phyloP scores from a whole-genome alignment of 2,329 filamentous ascomycete genomes.

The Fusarium sp. region DNA sequence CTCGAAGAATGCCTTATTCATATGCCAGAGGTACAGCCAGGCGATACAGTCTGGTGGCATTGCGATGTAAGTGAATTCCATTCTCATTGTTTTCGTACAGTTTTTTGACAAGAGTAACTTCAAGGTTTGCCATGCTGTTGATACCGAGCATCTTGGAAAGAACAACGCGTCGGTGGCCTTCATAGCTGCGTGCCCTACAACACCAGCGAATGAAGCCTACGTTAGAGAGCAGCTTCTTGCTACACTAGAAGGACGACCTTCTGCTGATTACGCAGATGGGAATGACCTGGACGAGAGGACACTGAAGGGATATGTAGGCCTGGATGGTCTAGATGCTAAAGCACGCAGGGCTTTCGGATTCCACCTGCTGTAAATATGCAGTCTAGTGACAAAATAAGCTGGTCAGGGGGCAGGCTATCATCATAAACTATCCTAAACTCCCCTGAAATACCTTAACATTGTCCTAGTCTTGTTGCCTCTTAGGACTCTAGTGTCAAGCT shows the following conservation, averaged over 20 bases:
- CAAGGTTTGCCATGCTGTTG: slow-evolving; percentile 1
- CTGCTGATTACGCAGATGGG: neutral
- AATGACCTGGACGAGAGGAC: neutral
- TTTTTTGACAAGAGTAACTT: neutral
- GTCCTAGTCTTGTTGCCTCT: neutral
- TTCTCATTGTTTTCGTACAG: rapidly evolving
- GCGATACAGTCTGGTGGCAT: slow-evolving; percentile 56
- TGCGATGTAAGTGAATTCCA: slow-evolving; percentile 45
- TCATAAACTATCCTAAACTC: too few species aligned
- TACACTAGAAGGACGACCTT: neutral
- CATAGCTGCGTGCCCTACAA: neutral
- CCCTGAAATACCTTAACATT: too few species aligned
- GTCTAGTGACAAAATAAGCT: too few species aligned
- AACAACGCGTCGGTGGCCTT: neutral
- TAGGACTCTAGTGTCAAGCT: too few species aligned
- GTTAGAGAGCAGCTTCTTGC: neutral
- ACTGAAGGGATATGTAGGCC: neutral
- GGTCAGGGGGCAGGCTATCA: too few species aligned
- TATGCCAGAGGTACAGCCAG: slow-evolving; percentile 45
- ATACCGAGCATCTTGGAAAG: neutral
- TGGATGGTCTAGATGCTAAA: neutral
- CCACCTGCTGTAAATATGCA: neutral
- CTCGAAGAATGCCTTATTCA: slow-evolving; percentile 9
- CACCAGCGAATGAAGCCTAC: neutral
- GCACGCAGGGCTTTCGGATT: neutral